These are phyloP conservation scores for Panaeolus cyanescens DNA, from an alignment of 768 basidiomycete species.

Conservation along the genomic window DNA sequence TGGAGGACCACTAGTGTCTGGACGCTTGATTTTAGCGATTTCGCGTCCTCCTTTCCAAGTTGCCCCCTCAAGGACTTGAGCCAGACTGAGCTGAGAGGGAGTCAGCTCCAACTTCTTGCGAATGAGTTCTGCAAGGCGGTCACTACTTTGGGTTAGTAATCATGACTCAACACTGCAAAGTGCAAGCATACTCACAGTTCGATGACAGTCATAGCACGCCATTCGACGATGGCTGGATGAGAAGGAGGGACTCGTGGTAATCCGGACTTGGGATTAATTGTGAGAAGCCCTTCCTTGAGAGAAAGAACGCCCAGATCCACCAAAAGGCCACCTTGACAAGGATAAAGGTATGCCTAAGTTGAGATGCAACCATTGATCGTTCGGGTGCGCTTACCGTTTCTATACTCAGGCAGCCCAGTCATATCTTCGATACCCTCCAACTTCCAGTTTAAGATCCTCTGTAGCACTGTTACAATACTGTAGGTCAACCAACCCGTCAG, in stretches of 20 bases:
- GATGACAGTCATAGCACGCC: conserved; percentile 95
- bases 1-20: conserved; percentile 76
- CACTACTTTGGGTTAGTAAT: conserved; percentile 44
- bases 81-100: conserved; percentile 61
- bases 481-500: conserved; percentile 94
- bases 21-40: conserved; percentile 80
- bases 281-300: conserved; percentile 59
- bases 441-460: conserved; percentile 76
- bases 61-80: conserved; percentile 91
- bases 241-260: conserved; percentile 71
- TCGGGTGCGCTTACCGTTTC: conserved; percentile 64
- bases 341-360: conserved; percentile 1
- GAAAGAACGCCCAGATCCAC: conserved; percentile 81
- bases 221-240: conserved; percentile 92
- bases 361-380: neutral
- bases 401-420: conserved; percentile 94
- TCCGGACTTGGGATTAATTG: conserved; percentile 46
- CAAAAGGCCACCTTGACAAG: conserved; percentile 72
- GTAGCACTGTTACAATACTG: conserved; percentile 81
- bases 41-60: conserved; percentile 98
- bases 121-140: conserved; percentile 75
- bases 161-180: neutral
- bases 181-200: conserved; percentile 72
- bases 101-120: conserved; percentile 57
- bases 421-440: conserved; percentile 82